Conservation (phyloP, 768 basidiomycete genomes). For the Termitomyces sp. region DNA sequence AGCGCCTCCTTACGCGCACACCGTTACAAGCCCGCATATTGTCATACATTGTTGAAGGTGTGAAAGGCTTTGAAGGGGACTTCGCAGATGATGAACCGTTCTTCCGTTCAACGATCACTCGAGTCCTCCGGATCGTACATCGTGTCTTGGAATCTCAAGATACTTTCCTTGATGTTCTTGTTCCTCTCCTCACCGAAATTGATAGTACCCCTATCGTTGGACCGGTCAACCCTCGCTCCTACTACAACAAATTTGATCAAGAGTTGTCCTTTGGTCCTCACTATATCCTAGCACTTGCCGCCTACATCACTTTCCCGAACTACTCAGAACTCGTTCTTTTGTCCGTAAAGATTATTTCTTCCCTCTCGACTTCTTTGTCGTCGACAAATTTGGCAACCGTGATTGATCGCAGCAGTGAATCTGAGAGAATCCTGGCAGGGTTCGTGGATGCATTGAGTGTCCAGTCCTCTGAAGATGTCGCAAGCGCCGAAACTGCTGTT, state of each 20-base stretch:
- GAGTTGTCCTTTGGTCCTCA: slow-evolving; percentile 65
- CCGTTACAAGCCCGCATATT: slow-evolving; percentile 71
- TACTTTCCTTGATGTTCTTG: slow-evolving; percentile 83
- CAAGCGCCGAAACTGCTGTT: slow-evolving; percentile 52
- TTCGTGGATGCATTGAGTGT: slow-evolving; percentile 64
- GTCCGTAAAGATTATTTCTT: slow-evolving; percentile 71
- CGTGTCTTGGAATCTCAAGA: slow-evolving; percentile 84
- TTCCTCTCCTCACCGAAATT: slow-evolving; percentile 71
- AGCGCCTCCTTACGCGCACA: slow-evolving; percentile 69
- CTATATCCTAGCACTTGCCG: slow-evolving; percentile 77
- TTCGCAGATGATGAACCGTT: slow-evolving; percentile 65
- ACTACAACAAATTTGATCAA: slow-evolving; percentile 72
- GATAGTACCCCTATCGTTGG: slow-evolving; percentile 53
- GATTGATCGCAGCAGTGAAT: slow-evolving; percentile 77
- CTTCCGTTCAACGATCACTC: slow-evolving; percentile 72
- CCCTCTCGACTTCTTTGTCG: slow-evolving; percentile 61
- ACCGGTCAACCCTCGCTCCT: slow-evolving; percentile 57
- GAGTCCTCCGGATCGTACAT: slow-evolving; percentile 77
- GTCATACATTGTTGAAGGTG: slow-evolving; percentile 76
- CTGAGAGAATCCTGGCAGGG: slow-evolving; percentile 79
- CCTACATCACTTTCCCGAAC: slow-evolving; percentile 69
- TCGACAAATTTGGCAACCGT: slow-evolving; percentile 75
- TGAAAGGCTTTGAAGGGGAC: slow-evolving; percentile 71
- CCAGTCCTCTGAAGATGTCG: slow-evolving; percentile 60
- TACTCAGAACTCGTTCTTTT: slow-evolving; percentile 74